phyloP scores from a whole-genome alignment of 176 grass and related monocot species.

The Eleusine indica region DNA sequence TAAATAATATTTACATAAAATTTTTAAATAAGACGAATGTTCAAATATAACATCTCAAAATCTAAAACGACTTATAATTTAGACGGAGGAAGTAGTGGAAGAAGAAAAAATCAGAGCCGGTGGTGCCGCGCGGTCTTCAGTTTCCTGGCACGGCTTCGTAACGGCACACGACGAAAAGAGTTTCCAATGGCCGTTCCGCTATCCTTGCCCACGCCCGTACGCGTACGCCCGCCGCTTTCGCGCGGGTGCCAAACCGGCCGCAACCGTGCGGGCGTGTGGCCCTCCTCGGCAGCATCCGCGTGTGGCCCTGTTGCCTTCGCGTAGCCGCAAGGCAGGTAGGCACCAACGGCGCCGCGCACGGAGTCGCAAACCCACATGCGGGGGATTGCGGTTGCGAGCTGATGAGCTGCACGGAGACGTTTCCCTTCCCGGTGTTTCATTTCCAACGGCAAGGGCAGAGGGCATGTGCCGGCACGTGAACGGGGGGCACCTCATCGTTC shows the following conservation, averaged over 20 bases:
- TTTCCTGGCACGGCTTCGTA: background rate
- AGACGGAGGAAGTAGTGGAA: background rate
- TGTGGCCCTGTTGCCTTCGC: constrained; percentile 21
- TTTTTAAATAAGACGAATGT: too few relatives aligned
- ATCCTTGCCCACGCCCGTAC: background rate
- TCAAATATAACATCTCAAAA: too few relatives aligned
- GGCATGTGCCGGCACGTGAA: constrained; percentile 19
- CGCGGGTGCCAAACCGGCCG: too few relatives aligned
- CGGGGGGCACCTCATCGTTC: background rate
- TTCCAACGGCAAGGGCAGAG: background rate
- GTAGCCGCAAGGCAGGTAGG: background rate
- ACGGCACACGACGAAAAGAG: constrained; percentile 25
- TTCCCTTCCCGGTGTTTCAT: too few relatives aligned
- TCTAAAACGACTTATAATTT: too few relatives aligned
- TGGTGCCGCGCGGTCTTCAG: background rate
- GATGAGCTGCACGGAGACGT: background rate
- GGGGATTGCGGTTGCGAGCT: too few relatives aligned
- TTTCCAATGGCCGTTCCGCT: constrained; percentile 18
- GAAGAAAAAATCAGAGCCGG: too few relatives aligned
- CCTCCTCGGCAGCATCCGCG: constrained; percentile 9
- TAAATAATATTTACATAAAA: too few relatives aligned
- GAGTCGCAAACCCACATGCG: background rate
- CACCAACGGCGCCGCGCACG: background rate
- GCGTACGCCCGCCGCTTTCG: too few relatives aligned
- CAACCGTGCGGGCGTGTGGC: constrained; percentile 5